Conservation (phyloP, 345 rosid genomes). For the Camelina sativa region DNA sequence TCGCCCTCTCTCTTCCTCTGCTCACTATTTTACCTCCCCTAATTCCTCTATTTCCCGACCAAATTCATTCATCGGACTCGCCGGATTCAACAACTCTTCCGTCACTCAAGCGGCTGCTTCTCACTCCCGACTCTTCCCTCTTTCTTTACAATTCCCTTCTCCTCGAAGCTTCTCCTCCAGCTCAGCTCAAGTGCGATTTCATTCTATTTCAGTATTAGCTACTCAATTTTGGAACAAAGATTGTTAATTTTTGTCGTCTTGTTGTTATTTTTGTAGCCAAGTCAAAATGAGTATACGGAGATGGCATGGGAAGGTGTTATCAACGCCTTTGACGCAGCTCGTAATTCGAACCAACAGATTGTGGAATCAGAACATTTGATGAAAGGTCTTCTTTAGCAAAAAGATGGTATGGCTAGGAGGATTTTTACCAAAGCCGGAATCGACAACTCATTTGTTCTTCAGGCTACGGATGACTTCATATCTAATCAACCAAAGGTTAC, state of each 20-base stretch:
- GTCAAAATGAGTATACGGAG: constrained; percentile 72
- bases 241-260: neutral
- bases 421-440: constrained; percentile 77
- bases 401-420: constrained; percentile 82
- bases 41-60: too few relatives aligned
- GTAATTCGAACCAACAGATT: constrained; percentile 61
- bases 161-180: constrained; percentile 22
- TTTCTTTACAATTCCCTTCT: constrained; percentile 32
- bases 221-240: neutral
- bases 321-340: constrained; percentile 76
- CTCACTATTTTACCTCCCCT: constrained; percentile 11
- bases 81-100: neutral
- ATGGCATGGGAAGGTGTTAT: constrained; percentile 91
- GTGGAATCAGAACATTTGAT: constrained; percentile 89
- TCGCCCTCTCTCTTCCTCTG: constrained; percentile 28
- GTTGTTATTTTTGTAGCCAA: constrained; percentile 44
- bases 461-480: constrained; percentile 65
- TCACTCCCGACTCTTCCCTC: neutral
- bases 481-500: constrained; percentile 76
- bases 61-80: constrained; percentile 12
- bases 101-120: neutral
- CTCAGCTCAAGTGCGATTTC: constrained; percentile 28
- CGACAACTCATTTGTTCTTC: constrained; percentile 72
- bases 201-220: neutral
- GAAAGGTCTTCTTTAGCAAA: constrained; percentile 93